Percentiles rank a stretch among this genome's conserved stretches.
Evolutionary conservation across 2,329 filamentous ascomycete species (phyloP).

Genomic region (Magnaporthiopsis poae): DNA sequence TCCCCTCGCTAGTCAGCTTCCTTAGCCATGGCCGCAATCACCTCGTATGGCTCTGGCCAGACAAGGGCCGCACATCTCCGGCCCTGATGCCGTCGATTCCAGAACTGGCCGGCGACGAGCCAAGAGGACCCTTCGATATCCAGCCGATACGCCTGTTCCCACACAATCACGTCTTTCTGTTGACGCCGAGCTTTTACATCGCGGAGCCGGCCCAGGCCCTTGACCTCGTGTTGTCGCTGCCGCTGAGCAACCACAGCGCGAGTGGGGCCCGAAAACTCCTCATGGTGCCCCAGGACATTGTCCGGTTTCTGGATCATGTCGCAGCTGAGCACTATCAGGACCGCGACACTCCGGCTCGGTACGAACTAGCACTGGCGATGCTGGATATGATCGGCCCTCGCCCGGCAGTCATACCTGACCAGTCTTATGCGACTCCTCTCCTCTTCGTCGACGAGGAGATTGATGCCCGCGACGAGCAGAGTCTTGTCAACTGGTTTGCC

Average conservation of each 20-base stretch:
- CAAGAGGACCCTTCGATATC: constrained; percentile 1
- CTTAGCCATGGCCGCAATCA: constrained; percentile 20
- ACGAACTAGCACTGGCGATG: background rate
- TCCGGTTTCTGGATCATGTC: constrained; percentile 25
- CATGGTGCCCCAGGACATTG: constrained; percentile 2
- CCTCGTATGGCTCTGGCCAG: constrained; percentile 31
- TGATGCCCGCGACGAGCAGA: constrained; percentile 51
- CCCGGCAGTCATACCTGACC: background rate
- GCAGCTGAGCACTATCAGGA: constrained; percentile 24
- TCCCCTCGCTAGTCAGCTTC: constrained; percentile 27
- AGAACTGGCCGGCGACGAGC: background rate
- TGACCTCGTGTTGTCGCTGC: constrained; percentile 21
- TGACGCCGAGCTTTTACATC: constrained; percentile 41
- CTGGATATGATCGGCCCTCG: constrained; percentile 12
- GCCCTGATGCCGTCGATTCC: background rate
- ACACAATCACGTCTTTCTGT: constrained; percentile 32
- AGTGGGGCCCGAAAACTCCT: background rate
- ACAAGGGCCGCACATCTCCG: constrained; percentile 12
- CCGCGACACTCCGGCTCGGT: constrained; percentile 16
- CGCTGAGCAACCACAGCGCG: background rate
- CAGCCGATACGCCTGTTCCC: constrained; percentile 32
- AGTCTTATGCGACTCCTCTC: constrained; percentile 23
- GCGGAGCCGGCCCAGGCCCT: constrained; percentile 31
- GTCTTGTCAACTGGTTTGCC: constrained; percentile 53
- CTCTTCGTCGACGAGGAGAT: constrained; percentile 38